Conservation (phyloP, 2,329 filamentous ascomycete species). For the Colletotrichum tropicale region DNA sequence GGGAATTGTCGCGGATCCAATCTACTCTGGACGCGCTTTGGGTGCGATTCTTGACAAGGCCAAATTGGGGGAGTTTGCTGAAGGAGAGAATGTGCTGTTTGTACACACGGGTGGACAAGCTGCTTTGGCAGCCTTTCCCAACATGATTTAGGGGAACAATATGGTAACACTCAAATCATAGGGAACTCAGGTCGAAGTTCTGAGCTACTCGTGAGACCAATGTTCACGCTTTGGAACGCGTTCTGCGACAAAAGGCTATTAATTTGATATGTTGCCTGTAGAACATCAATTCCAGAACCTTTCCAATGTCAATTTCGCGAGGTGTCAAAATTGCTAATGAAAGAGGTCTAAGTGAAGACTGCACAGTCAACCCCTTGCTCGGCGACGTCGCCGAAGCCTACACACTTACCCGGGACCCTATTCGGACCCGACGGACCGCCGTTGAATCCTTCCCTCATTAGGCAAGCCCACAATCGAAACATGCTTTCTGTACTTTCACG, state of each 20-base stretch:
- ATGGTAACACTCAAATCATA: neutral
- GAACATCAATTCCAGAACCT: too few relatives aligned
- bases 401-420: fast-evolving
- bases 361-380: neutral
- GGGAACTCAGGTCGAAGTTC: neutral
- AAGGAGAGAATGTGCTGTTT: neutral
- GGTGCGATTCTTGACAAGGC: neutral
- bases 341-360: fast-evolving
- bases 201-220: fast-evolving
- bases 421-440: too few relatives aligned
- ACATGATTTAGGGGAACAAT: neutral
- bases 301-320: fast-evolving
- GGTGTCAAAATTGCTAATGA: too few relatives aligned
- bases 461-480: too few relatives aligned
- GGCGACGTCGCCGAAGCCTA: neutral
- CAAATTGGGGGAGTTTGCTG: neutral
- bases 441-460: fast-evolving
- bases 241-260: too few relatives aligned
- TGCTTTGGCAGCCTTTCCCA: neutral
- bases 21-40: neutral
- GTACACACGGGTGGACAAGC: neutral
- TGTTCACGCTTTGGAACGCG: too few relatives aligned
- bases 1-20: neutral
- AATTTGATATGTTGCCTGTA: too few relatives aligned
- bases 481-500: neutral